These are phyloP conservation scores for Abrus precatorius DNA, from an alignment of 306 rosid species.

Conservation along the genomic window DNA sequence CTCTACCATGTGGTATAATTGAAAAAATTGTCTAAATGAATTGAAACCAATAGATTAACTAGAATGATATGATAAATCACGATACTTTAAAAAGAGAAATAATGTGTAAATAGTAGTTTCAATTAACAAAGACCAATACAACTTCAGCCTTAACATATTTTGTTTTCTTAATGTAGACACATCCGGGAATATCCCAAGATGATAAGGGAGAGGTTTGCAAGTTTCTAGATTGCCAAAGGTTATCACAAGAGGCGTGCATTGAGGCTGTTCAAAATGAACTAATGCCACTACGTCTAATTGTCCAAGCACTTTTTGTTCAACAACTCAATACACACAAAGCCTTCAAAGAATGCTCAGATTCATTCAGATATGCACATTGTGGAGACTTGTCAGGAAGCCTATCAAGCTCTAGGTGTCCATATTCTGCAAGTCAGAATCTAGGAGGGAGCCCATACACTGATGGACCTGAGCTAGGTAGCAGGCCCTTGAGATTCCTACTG, in stretches of 20 bases:
- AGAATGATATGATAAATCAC: neutral
- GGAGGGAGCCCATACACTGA: conserved; percentile 73
- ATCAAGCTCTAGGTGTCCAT: conserved; percentile 67
- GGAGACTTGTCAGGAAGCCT: conserved; percentile 80
- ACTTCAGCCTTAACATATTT: conserved; percentile 16
- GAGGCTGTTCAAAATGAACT: conserved; percentile 92
- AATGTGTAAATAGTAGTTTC: conserved; percentile 2
- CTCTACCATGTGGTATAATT: conserved; percentile 14
- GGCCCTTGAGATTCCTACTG: conserved; percentile 68
- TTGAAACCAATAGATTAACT: neutral
- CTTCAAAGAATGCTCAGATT: conserved; percentile 85
- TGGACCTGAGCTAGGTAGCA: conserved; percentile 56
- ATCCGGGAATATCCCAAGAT: conserved; percentile 68
- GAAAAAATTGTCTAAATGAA: conserved; percentile 1
- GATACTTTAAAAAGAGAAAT: conserved; percentile 17
- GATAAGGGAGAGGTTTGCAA: conserved; percentile 85
- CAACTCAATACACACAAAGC: conserved; percentile 83
- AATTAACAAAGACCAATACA: neutral
- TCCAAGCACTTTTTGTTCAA: conserved; percentile 88
- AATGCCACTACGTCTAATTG: conserved; percentile 89
- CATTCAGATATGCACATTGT: conserved; percentile 68
- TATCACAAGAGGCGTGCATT: conserved; percentile 85
- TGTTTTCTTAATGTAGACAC: conserved; percentile 59
- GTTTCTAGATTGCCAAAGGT: conserved; percentile 75
- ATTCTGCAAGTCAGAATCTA: conserved; percentile 67